Conservation (phyloP, 306 rosid genomes). For the Prosopis cineraria region DNA sequence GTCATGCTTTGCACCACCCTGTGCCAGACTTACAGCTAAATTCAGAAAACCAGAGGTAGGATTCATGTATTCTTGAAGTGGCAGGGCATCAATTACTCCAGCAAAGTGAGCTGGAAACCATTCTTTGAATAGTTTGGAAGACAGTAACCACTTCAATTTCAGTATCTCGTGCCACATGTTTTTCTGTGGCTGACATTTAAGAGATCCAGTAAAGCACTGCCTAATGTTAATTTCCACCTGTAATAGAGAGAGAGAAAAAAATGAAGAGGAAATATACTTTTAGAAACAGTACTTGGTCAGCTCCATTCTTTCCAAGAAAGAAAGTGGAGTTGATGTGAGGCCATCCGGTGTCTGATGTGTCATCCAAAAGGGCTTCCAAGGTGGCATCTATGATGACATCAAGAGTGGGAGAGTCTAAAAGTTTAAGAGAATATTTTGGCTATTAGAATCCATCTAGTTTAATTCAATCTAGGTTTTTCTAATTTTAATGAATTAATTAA, state of each 20-base stretch:
- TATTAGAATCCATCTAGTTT: too few species aligned
- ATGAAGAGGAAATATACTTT: constrained; percentile 3
- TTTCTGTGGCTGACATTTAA: constrained; percentile 57
- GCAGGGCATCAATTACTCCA: constrained; percentile 72
- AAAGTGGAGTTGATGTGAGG: too few species aligned
- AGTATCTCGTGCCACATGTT: constrained; percentile 70
- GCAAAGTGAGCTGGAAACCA: constrained; percentile 89
- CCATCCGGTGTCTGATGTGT: too few species aligned
- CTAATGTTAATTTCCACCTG: constrained; percentile 95
- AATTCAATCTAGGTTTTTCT: too few species aligned
- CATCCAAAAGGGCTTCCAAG: too few species aligned
- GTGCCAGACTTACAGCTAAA: constrained; percentile 78
- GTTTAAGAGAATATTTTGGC: too few species aligned
- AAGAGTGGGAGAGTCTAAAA: too few species aligned
- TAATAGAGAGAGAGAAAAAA: constrained; percentile 36
- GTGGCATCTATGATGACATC: too few species aligned
- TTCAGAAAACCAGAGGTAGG: constrained; percentile 86
- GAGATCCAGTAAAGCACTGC: constrained; percentile 82
- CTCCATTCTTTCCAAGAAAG: constrained; percentile 6
- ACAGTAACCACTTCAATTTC: constrained; percentile 85
- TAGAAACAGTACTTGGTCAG: constrained; percentile 17
- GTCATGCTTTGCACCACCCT: constrained; percentile 65
- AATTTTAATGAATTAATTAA: too few species aligned
- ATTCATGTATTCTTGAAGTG: constrained; percentile 93
- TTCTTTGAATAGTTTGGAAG: constrained; percentile 86